Percentiles rank a stretch among this genome's conserved stretches.
Conservation (phyloP, 805 yeast genomes). For the Vanderwaltozyma polyspora region DNA sequence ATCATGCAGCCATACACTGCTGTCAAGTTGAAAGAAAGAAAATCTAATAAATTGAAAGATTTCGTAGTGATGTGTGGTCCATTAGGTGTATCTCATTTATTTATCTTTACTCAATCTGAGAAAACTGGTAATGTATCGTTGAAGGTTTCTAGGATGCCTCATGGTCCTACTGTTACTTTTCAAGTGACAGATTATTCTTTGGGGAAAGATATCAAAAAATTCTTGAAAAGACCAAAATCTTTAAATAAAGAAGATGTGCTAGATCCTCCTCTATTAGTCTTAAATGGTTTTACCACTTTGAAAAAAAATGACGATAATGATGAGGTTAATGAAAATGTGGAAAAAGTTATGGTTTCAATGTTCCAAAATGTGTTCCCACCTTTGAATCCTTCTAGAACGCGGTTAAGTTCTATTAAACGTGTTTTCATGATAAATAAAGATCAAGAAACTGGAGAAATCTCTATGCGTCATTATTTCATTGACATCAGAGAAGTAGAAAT, state of each 20-base stretch:
- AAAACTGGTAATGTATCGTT: slow-evolving; percentile 69
- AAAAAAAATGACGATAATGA: slow-evolving; percentile 6
- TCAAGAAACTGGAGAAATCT: slow-evolving; percentile 59
- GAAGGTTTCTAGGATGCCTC: slow-evolving; percentile 77
- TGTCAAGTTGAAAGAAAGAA: slow-evolving; percentile 73
- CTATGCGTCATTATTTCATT: slow-evolving; percentile 81
- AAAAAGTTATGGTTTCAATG: slow-evolving; percentile 74
- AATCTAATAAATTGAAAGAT: slow-evolving; percentile 78
- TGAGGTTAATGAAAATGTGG: slow-evolving; percentile 40
- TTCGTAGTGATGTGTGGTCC: slow-evolving; percentile 96
- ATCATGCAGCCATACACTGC: slow-evolving; percentile 98
- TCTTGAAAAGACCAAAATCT: slow-evolving; percentile 70
- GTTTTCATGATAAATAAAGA: slow-evolving; percentile 76
- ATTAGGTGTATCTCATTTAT: slow-evolving; percentile 78
- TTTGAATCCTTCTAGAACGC: slow-evolving; percentile 72
- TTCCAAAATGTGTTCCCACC: slow-evolving; percentile 96
- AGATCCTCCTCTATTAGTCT: slow-evolving; percentile 80
- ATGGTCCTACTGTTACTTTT: slow-evolving; percentile 90
- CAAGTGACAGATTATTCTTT: slow-evolving; percentile 66
- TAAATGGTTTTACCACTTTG: slow-evolving; percentile 65
- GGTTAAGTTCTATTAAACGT: slow-evolving; percentile 63
- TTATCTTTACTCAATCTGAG: slow-evolving; percentile 75
- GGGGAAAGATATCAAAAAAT: slow-evolving; percentile 63
- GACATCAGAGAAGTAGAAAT: slow-evolving; percentile 78
- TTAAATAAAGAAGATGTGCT: slow-evolving; percentile 55